Evolutionary conservation across 352 stramenopile species (phyloP), one percentile per base, ranked within the genome.

Genomic region (Pythium oligandrum): DNA sequence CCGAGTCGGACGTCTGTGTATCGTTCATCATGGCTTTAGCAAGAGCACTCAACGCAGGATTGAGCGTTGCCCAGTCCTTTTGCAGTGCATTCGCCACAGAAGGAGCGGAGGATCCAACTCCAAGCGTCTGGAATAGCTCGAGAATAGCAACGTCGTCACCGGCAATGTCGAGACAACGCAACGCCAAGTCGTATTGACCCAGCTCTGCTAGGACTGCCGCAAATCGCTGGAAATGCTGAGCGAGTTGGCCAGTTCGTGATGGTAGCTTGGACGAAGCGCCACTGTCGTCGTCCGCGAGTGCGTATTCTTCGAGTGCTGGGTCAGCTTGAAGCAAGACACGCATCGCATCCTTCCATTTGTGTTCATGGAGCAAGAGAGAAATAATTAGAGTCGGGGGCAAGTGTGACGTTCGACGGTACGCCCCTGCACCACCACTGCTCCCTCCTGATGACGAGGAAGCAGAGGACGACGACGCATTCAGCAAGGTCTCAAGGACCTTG

Each of bases 221-320:
- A 10, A 93, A 60, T 6, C 66, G 54, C n/a, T 52, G 64, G 47
- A 83, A 84, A 10, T 53, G 64, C 44, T 51, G 53, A 26, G 80
- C 67, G 2, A 70, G 53, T 4, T 44, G 47, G 6, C 76, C 70
- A 9, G 70, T 85, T 40, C 67, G 68, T 8, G 80, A 88, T 6
- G 78, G 80, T 10, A 91, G 62, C 50, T 91, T 91, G 5, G 78
- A 68, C 0, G 60, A 45, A 10, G 53, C 53, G 1, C 51, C 61
- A 6, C 54, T 53, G 8, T 71, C 73, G 40, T 79, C 75, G 9
- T 73, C 74, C 1, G 57, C 61, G 3, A 87, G 51, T n/a, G 74
- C 76, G 52, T 89, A 91, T 64, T 91, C 76, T 65, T 88, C 75
- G 2, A 91, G 53, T 8, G 64, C 68, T 12, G 78, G 80, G 12